Percentiles rank a stretch among this genome's conserved stretches.
These are phyloP conservation scores for Grosmannia clavigera DNA, from an alignment of 2,329 filamentous ascomycete genomes.

Conservation along the genomic window DNA sequence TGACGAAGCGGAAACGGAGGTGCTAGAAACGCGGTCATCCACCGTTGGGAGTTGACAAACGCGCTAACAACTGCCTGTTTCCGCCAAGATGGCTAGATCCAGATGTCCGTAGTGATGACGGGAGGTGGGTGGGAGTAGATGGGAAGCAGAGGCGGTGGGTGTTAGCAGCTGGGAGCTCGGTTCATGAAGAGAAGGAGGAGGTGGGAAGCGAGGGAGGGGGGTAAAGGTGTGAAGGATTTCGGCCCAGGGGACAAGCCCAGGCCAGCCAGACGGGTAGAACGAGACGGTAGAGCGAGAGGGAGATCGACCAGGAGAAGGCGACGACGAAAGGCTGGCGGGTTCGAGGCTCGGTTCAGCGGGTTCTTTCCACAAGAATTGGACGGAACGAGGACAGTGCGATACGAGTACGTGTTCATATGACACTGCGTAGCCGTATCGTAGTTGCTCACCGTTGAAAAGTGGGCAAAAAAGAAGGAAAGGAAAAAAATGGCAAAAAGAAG, in stretches of 20 bases:
- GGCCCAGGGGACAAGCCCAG: neutral
- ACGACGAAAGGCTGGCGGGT: neutral
- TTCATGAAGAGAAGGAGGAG: neutral
- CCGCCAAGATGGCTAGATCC: neutral
- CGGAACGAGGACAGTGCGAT: neutral
- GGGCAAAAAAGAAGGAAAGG: neutral
- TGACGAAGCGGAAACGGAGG: neutral
- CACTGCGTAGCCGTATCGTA: neutral
- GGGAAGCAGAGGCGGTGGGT: neutral
- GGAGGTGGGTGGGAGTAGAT: neutral
- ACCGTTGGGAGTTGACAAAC: neutral
- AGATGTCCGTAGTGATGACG: neutral
- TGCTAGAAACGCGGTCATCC: neutral
- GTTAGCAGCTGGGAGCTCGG: neutral
- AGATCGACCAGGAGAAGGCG: neutral
- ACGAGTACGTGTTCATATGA: neutral
- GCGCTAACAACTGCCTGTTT: neutral
- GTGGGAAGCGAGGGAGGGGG: neutral
- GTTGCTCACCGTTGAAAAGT: neutral
- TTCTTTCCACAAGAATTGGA: neutral
- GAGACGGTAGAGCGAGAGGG: no score
- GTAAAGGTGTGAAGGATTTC: neutral
- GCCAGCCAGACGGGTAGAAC: neutral
- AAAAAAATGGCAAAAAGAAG: neutral
- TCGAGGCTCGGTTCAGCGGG: neutral